phyloP scores from a whole-genome alignment of 306 rosid species.

The Carpinus fangiana region DNA sequence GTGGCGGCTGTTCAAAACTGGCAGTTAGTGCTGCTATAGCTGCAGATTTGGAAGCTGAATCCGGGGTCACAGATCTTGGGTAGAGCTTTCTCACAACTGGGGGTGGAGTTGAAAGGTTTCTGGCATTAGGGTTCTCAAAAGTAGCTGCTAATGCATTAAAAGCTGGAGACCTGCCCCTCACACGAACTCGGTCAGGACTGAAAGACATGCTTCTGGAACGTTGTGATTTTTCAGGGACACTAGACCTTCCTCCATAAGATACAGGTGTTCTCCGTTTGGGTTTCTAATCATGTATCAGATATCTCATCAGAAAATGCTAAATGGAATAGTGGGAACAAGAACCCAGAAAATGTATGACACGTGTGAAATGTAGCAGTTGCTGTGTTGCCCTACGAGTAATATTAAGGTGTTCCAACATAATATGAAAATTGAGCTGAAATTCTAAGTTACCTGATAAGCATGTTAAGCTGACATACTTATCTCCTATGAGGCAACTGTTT shows the following conservation, averaged over 20 bases:
- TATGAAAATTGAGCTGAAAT: constrained; percentile 12
- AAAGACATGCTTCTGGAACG: constrained; percentile 95
- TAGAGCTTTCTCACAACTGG: constrained; percentile 78
- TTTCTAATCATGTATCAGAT: constrained; percentile 57
- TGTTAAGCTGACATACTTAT: background rate
- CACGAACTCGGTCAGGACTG: constrained; percentile 91
- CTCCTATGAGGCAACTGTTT: background rate
- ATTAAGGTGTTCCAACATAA: constrained; percentile 8
- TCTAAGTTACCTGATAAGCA: background rate
- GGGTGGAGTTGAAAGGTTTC: constrained; percentile 99
- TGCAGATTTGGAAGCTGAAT: constrained; percentile 64
- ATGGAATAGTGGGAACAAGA: constrained; percentile 26
- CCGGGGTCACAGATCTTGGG: constrained; percentile 73
- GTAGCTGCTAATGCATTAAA: constrained; percentile 89
- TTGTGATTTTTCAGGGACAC: constrained; percentile 80
- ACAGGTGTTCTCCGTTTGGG: constrained; percentile 75
- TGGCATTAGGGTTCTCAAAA: constrained; percentile 65
- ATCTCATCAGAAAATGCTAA: constrained; percentile 30
- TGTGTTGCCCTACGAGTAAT: background rate
- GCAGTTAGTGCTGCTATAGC: constrained; percentile 68
- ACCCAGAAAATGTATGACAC: constrained; percentile 8
- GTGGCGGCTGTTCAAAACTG: constrained; percentile 58
- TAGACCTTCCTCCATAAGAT: constrained; percentile 82
- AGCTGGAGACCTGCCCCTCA: constrained; percentile 98
- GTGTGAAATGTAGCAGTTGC: constrained; percentile 5